Conservation (phyloP, 305 asterid species). For the Petunia hybrid region DNA sequence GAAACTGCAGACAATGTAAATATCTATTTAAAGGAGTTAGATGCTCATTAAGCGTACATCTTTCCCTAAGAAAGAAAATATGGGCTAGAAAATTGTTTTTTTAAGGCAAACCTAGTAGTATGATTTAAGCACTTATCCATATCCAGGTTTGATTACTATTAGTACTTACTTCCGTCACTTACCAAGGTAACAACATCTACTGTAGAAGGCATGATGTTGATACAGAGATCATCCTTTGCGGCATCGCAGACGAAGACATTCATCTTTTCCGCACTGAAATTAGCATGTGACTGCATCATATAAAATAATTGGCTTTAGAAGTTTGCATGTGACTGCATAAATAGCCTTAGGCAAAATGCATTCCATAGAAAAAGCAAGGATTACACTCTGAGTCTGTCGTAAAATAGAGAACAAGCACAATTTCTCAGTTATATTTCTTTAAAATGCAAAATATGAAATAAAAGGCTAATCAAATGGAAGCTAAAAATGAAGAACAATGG, state of each 20-base stretch:
- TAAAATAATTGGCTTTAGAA: slow-evolving; percentile 16
- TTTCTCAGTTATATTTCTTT: not conserved
- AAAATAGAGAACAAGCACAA: not conserved
- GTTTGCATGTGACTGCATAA: slow-evolving; percentile 57
- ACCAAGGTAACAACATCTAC: slow-evolving; percentile 82
- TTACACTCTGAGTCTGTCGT: not conserved
- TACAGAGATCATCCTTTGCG: slow-evolving; percentile 64
- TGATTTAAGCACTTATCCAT: not conserved
- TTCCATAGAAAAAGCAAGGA: not conserved
- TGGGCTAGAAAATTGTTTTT: not conserved
- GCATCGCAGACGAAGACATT: slow-evolving; percentile 73
- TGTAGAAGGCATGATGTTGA: slow-evolving; percentile 59
- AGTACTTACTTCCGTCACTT: slow-evolving; percentile 41
- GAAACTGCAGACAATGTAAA: slow-evolving; percentile 89
- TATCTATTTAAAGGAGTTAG: slow-evolving; percentile 57
- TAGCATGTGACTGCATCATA: slow-evolving; percentile 61
- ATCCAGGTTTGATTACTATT: slow-evolving; percentile 24
- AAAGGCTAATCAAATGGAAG: not conserved
- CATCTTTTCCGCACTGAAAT: slow-evolving; percentile 51
- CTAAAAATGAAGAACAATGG: not conserved
- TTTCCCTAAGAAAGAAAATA: not conserved
- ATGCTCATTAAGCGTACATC: not conserved
- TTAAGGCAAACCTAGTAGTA: not conserved
- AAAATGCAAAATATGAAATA: not conserved
- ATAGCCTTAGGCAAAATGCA: not conserved